A percentile compares a stretch with the other conserved stretches of the same genome.
phyloP scores from a whole-genome alignment of 179 eudicot species.

The Spinacia oleracea region DNA sequence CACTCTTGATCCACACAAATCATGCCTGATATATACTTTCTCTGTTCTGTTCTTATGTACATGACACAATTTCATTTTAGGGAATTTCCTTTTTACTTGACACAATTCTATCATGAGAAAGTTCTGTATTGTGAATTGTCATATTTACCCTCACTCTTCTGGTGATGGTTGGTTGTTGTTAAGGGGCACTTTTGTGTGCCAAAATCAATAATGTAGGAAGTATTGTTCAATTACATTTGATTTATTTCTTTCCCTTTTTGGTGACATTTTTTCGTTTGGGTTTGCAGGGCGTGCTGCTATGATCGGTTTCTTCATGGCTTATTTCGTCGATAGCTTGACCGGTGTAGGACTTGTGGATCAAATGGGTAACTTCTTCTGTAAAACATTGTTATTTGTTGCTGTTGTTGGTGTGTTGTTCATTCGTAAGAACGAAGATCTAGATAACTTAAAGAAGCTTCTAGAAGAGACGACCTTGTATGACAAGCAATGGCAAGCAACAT shows the following conservation, averaged over 20 bases:
- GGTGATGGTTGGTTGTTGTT: no score
- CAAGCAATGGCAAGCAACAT: constrained; percentile 96
- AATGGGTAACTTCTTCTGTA: constrained; percentile 85
- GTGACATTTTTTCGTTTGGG: neutral
- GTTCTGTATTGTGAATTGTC: no score
- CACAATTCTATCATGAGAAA: no score
- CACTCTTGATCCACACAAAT: neutral
- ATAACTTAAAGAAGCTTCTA: constrained; percentile 63
- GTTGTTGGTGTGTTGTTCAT: constrained; percentile 67
- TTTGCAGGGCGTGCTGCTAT: constrained; percentile 87
- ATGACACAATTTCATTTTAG: no score
- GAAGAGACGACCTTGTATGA: constrained; percentile 88
- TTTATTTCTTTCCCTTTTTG: neutral
- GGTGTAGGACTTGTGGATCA: constrained; percentile 89
- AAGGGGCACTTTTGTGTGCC: no score
- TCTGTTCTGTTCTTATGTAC: no score
- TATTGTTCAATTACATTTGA: neutral
- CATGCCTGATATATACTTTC: no score
- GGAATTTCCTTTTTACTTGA: no score
- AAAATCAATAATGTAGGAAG: no score
- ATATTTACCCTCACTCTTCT: no score
- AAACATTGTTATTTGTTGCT: constrained; percentile 67
- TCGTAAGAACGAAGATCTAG: constrained; percentile 74
- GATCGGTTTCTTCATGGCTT: constrained; percentile 93
- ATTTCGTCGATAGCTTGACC: constrained; percentile 84